phyloP scores from a whole-genome alignment of 2,329 filamentous ascomycete species.

The Talaromyces marneffei region DNA sequence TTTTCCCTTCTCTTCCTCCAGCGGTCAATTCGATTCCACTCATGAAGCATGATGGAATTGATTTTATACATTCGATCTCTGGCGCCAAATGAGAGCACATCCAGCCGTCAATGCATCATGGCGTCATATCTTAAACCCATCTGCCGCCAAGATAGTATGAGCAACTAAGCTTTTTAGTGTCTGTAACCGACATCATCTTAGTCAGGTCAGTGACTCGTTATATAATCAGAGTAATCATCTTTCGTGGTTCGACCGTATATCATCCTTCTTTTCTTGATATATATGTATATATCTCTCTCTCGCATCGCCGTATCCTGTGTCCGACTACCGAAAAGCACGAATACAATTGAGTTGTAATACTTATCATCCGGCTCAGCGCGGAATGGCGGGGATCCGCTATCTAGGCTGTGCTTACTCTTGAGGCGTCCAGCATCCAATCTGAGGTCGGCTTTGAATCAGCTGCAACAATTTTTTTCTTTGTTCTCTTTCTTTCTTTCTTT shows the following conservation, averaged over 20 bases:
- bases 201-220: not conserved
- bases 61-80: not conserved
- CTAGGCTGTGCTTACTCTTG: not conserved
- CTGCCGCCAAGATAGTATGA: not conserved
- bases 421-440: not conserved
- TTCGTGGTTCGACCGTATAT: not conserved
- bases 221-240: not conserved
- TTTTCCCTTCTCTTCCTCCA: not conserved
- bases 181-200: too few species aligned
- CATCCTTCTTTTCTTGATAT: not conserved
- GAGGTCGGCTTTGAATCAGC: not conserved
- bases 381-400: slow-evolving; percentile 8
- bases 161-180: not conserved
- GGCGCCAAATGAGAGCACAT: not conserved
- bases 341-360: not conserved
- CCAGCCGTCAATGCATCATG: not conserved
- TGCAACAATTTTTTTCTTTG: not conserved
- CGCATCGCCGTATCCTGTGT: too few species aligned
- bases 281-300: not conserved
- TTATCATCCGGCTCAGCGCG: not conserved
- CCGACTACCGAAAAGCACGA: not conserved
- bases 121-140: not conserved
- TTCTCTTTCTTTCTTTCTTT: not conserved
- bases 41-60: not conserved
- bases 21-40: not conserved